These are phyloP conservation scores for Leccinum disarticulatum DNA, from an alignment of 768 basidiomycete species.

Conservation along the genomic window DNA sequence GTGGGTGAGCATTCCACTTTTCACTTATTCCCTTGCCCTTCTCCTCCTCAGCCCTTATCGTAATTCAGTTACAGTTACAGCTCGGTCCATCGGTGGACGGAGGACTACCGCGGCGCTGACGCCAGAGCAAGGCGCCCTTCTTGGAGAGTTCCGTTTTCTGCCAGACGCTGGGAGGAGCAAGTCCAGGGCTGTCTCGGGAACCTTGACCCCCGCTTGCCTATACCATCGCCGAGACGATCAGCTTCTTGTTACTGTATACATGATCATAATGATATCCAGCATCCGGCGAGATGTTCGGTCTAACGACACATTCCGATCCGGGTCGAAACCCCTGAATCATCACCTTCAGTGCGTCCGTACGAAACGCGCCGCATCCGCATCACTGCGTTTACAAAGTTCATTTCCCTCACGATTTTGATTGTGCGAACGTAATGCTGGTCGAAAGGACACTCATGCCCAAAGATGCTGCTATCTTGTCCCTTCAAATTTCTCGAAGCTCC, in stretches of 20 bases:
- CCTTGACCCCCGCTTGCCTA: background rate
- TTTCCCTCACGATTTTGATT: background rate
- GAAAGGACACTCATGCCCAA: slow-evolving; percentile 31
- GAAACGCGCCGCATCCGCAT: background rate
- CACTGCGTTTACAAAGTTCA: background rate
- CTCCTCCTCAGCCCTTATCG: background rate
- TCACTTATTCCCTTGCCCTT: background rate
- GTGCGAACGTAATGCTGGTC: background rate
- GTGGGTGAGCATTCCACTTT: background rate
- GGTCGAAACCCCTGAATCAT: background rate
- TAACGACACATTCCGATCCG: background rate
- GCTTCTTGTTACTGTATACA: slow-evolving; percentile 12
- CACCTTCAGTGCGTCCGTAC: background rate
- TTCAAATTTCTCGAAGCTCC: slow-evolving; percentile 39
- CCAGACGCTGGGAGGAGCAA: background rate
- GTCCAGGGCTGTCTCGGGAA: background rate
- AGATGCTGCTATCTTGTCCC: slow-evolving; percentile 36
- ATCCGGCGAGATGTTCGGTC: background rate
- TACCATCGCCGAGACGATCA: background rate
- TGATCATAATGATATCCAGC: background rate
- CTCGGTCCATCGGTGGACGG: background rate
- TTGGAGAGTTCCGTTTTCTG: background rate
- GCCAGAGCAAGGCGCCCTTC: background rate
- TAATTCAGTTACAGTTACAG: background rate
- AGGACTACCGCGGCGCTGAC: background rate